Evolutionary conservation across 257 asterid species (phyloP), one percentile per base, ranked within the genome.

Genomic region (Primulina huaijiensis): DNA sequence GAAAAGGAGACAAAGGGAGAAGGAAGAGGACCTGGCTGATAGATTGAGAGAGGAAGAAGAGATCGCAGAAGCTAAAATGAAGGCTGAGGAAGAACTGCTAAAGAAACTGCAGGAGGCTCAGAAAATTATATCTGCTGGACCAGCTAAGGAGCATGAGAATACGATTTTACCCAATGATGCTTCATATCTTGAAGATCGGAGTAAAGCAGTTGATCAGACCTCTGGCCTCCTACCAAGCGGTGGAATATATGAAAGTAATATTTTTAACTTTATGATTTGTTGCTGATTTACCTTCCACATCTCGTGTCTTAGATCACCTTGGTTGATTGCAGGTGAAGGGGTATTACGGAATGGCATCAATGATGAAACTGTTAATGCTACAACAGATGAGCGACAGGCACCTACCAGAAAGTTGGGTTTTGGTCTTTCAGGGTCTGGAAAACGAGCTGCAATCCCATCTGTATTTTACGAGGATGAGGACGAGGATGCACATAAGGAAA

Each of bases 391-490:
- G 29, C 84, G 65, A 69, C 94, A 87, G 75, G 89, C 79, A 61
- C 96, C 92, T 1, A 65, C 91, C 31, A 87, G 83, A 72, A 94
- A 88, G 80, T 78, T 94, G 81, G 99, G 96, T 50, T 94, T 94
- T 68, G 99, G 99, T 75, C 93, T 94, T 77, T 76, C 83, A 35
- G 95, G 91, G 52, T 85, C 85, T 10, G 99, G 99, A 33, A 91
- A 94, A 81, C 81, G 96, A 80, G 82, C 97, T 70, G 75, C 97
- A 9, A 97, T 91, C 52, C 97, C 96, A 70, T 94, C 99, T 50
- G 91, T 94, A 34, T 94, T 94, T 74, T 73, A 84, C 6, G 95
- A 82, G 72, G 99, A 93, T 52, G 99, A 91, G 83, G 99, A 94
- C 56, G 99, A 91, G 80, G 99, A 94, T 31, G 81, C 87, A 58